Base-by-base conservation (phyloP, 495 filamentous ascomycete species). In the Aspergillus kassunensis region DNA sequence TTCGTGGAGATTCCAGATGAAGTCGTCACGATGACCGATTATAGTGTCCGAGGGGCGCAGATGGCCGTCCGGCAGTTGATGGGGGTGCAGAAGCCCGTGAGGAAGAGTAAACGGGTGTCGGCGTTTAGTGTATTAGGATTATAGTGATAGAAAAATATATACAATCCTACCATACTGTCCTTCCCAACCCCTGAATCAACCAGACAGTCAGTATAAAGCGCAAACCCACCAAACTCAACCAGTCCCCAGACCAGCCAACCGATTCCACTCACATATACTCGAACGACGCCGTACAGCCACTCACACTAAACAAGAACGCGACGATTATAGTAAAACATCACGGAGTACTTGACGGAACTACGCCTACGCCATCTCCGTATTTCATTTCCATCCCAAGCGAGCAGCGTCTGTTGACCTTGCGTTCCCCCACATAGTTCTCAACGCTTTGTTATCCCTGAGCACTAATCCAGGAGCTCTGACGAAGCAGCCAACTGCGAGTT, bases 1-100 rank as follows among this genome's bases (percentile, higher is more conserved):
- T 76, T 69, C 57, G 73, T 74, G 16, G 69, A 76, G 55, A 70
- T 74, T 11, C 48, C 47, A 7, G 64, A 65, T 43, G 73, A 76
- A 49, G 63, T 64, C 7, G 61, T 63, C 12, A 66, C 70, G n/a
- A 70, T 59, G 25, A 63, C 68, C 53, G 73, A 75, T 47, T 76
- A 76, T 50, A 68, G 64, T 56, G 68, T 76, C 6, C 56, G 66
- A 13, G 63, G 66, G 41, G 71, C 73, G 46, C 67, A 74, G 64
- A 67, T 69, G 53, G 73, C 70, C 0, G 69, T 74, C 21, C 51
- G 61, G 46, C 6, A 43, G 27, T 46, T 69, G 49, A 66, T 68
- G 63, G 61, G 58, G 25, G n/a, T 59, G 30, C 43, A 36, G 11
- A 15, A 27, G 46, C 10, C 24, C 16, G 13, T 42, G 41, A 50